phyloP scores from a whole-genome alignment of 2,329 filamentous ascomycete genomes.

The Anisogramma anomala region DNA sequence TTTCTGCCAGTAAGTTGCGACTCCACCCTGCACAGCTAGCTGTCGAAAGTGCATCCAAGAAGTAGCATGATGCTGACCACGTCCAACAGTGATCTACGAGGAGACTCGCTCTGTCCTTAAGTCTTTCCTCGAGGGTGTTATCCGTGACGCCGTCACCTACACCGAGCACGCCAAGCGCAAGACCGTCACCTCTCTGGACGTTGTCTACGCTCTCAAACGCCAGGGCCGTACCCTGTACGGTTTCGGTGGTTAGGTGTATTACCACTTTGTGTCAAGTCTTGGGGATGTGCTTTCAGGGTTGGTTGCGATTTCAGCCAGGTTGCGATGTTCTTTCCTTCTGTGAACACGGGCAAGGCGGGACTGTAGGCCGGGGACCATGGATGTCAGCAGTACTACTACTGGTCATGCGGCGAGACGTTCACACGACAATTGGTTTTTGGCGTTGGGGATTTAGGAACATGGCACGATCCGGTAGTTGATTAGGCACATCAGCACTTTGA shows the following conservation, averaged over 20 bases:
- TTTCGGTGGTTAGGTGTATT: slow-evolving; percentile 47
- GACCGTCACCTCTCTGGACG: slow-evolving; percentile 55
- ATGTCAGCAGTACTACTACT: slow-evolving; percentile 1
- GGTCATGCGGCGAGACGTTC: slow-evolving; percentile 6
- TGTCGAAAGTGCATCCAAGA: too few species aligned
- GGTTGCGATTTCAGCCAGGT: slow-evolving; percentile 7
- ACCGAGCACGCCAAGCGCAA: slow-evolving; percentile 75
- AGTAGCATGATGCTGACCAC: slow-evolving; percentile 12
- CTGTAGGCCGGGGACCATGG: slow-evolving; percentile 5
- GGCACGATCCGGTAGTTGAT: slow-evolving; percentile 17
- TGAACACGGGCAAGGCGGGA: slow-evolving; percentile 6
- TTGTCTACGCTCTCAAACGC: slow-evolving; percentile 52
- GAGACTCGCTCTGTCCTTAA: slow-evolving; percentile 74
- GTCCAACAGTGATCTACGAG: slow-evolving; percentile 59
- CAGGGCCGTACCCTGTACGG: slow-evolving; percentile 57
- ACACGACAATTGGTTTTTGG: slow-evolving; percentile 16
- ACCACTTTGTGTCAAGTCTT: background rate
- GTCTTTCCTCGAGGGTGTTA: slow-evolving; percentile 74
- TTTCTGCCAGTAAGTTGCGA: slow-evolving; percentile 67
- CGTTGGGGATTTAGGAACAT: slow-evolving; percentile 18
- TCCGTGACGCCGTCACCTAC: slow-evolving; percentile 69
- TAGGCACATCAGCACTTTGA: slow-evolving; percentile 15
- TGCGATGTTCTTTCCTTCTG: too few species aligned
- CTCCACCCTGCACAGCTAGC: background rate
- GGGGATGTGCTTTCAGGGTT: slow-evolving; percentile 1